Conservation (phyloP, 2,329 filamentous ascomycete genomes). For the Trichoderma oligosporum region DNA sequence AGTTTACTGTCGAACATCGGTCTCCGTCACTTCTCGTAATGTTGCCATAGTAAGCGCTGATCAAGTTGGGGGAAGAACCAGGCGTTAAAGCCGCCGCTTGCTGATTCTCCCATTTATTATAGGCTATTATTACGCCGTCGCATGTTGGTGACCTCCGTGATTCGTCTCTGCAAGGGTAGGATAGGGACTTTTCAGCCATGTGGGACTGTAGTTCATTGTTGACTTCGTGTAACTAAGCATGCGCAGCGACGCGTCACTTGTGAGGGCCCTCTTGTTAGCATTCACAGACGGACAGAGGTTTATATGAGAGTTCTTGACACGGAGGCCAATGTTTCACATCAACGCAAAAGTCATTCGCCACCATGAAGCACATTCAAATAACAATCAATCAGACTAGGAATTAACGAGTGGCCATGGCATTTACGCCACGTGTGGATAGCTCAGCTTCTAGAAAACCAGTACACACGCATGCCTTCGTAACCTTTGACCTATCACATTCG, state of each 20-base stretch:
- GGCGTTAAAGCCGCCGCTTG: background rate
- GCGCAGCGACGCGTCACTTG: background rate
- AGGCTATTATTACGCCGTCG: background rate
- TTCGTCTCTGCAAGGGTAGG: slow-evolving; percentile 4
- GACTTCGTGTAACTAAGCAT: background rate
- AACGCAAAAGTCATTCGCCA: background rate
- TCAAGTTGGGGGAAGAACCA: background rate
- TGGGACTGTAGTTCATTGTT: background rate
- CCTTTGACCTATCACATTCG: background rate
- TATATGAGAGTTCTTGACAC: background rate
- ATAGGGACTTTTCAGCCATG: background rate
- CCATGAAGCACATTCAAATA: background rate
- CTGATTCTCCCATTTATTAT: background rate
- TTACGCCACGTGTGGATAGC: background rate
- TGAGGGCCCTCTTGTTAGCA: background rate
- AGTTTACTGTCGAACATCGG: too few species aligned
- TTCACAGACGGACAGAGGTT: background rate
- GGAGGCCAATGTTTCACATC: background rate
- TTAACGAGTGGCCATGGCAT: background rate
- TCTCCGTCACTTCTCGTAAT: too few species aligned
- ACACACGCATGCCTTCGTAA: background rate
- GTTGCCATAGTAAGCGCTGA: too few species aligned
- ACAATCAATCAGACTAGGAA: background rate
- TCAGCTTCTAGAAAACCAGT: slow-evolving; percentile 2
- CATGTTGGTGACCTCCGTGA: background rate